These are phyloP conservation scores for Agrocybe chaxingu DNA, from an alignment of 768 basidiomycete genomes.

Conservation along the genomic window DNA sequence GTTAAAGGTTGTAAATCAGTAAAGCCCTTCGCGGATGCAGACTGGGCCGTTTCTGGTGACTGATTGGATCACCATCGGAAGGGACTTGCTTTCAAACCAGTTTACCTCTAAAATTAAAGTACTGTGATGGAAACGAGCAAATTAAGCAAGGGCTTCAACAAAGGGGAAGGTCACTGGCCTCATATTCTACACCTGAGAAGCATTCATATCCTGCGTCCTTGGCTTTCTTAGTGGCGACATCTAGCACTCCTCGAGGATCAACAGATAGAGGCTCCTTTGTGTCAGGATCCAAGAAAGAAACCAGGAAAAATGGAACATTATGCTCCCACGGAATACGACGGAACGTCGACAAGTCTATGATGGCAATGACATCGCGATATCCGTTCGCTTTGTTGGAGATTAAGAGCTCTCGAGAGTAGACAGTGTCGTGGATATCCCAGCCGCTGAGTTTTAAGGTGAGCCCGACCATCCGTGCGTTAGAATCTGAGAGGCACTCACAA, in stretches of 20 bases:
- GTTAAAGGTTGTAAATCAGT: slow-evolving; percentile 74
- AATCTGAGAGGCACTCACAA: slow-evolving; percentile 54
- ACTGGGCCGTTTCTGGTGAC: slow-evolving; percentile 72
- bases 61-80: not conserved
- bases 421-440: slow-evolving; percentile 89
- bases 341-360: slow-evolving; percentile 83
- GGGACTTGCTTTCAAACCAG: not conserved
- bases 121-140: slow-evolving; percentile 36
- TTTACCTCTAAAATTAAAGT: slow-evolving; percentile 87
- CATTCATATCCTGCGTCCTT: slow-evolving; percentile 53
- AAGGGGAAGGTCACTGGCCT: slow-evolving; percentile 45
- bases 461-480: not conserved
- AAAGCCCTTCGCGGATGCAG: slow-evolving; percentile 76
- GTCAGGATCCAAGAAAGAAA: slow-evolving; percentile 87
- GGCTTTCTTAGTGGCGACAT: slow-evolving; percentile 50
- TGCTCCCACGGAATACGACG: slow-evolving; percentile 92
- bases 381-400: slow-evolving; percentile 93
- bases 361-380: slow-evolving; percentile 84
- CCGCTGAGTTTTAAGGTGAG: slow-evolving; percentile 42
- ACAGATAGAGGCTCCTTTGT: slow-evolving; percentile 73
- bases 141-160: slow-evolving; percentile 1
- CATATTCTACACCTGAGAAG: slow-evolving; percentile 90
- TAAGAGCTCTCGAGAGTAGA: slow-evolving; percentile 81
- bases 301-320: slow-evolving; percentile 89
- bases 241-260: slow-evolving; percentile 84